A percentile compares a stretch with the other conserved stretches of the same genome.
phyloP scores from a whole-genome alignment of 345 rosid genomes.

The Eucalyptus caleyi region DNA sequence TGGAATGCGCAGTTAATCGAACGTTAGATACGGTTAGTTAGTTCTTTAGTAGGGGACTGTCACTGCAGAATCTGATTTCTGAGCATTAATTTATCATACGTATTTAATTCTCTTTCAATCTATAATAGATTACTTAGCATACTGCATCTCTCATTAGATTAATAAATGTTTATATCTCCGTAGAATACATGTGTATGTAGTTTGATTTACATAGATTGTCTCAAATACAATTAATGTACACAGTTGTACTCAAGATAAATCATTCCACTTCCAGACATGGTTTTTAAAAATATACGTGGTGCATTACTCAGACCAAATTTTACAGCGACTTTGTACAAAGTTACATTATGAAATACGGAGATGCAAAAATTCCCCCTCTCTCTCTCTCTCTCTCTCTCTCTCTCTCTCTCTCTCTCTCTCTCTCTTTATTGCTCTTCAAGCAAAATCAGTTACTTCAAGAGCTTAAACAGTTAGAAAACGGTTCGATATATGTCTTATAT shows the following conservation, averaged over 20 bases:
- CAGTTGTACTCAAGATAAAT: not conserved
- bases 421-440: not conserved
- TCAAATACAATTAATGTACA: fast-evolving
- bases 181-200: not conserved
- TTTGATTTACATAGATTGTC: not conserved
- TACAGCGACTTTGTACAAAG: not conserved
- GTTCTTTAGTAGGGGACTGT: not conserved
- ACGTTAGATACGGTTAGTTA: not conserved
- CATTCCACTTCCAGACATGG: not conserved
- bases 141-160: fast-evolving
- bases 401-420: fast-evolving
- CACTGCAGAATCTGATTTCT: not conserved
- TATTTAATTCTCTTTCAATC: not conserved
- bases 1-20: not conserved
- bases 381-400: too few species aligned
- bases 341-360: not conserved
- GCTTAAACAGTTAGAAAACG: not conserved
- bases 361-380: not conserved
- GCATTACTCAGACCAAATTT: not conserved
- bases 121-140: not conserved
- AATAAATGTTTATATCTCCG: not conserved
- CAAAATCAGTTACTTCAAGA: not conserved
- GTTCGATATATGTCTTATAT: too few species aligned
- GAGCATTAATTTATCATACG: too few species aligned
- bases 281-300: not conserved